phyloP scores from a whole-genome alignment of 768 basidiomycete species.

The Xerocomellus amylosporus region DNA sequence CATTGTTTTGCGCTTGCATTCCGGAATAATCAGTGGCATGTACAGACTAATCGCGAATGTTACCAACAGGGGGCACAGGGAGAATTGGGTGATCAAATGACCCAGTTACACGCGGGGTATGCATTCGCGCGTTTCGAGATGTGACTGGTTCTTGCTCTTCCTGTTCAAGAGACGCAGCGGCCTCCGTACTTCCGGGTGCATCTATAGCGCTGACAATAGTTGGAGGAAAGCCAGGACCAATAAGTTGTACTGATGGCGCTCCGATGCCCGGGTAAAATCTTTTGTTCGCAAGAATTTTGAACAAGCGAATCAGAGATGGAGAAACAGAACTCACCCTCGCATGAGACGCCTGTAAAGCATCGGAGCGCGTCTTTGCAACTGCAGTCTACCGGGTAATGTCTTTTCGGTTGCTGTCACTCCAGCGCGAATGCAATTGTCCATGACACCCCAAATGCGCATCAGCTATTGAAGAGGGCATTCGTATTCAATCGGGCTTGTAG shows the following conservation, averaged over 20 bases:
- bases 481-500: neutral
- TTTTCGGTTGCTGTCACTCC: slow-evolving; percentile 80
- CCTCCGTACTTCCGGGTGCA: slow-evolving; percentile 16
- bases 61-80: slow-evolving; percentile 77
- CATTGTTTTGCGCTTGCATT: slow-evolving; percentile 66
- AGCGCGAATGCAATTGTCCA: slow-evolving; percentile 87
- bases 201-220: slow-evolving; percentile 21
- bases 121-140: slow-evolving; percentile 10
- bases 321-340: slow-evolving; percentile 58
- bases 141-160: slow-evolving; percentile 4
- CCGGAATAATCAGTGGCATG: neutral
- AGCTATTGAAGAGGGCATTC: slow-evolving; percentile 34
- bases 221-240: slow-evolving; percentile 29
- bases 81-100: slow-evolving; percentile 76
- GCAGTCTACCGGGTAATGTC: slow-evolving; percentile 83
- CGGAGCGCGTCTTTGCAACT: slow-evolving; percentile 79
- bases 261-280: slow-evolving; percentile 55
- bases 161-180: neutral
- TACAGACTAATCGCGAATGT: neutral
- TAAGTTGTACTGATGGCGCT: slow-evolving; percentile 35
- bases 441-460: slow-evolving; percentile 83
- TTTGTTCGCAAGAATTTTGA: slow-evolving; percentile 23
- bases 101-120: slow-evolving; percentile 56
- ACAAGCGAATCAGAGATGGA: neutral
- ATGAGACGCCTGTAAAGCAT: slow-evolving; percentile 87